Percentiles rank a stretch among this genome's conserved stretches.
Evolutionary conservation across 768 basidiomycete genomes (phyloP).

Genomic region (Fomitopsis pulvina): DNA sequence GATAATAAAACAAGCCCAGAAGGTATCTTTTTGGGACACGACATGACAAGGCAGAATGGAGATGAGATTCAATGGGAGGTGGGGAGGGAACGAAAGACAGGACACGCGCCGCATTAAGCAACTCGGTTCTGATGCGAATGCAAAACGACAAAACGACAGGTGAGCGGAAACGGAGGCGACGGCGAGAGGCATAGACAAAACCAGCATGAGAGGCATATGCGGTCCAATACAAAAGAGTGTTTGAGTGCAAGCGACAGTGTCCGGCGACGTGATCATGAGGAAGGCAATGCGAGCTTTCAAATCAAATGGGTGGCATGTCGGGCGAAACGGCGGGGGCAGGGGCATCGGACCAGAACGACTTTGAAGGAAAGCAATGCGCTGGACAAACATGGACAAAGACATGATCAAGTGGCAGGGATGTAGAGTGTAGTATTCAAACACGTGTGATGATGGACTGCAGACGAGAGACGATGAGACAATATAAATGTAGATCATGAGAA

Average conservation of each 20-base stretch:
- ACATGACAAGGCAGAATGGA: neutral
- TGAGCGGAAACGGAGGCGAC: neutral
- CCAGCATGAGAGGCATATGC: slow-evolving; percentile 9
- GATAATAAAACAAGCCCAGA: slow-evolving; percentile 4
- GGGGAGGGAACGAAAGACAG: neutral
- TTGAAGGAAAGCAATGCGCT: slow-evolving; percentile 4
- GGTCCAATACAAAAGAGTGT: slow-evolving; percentile 6
- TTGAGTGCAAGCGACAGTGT: slow-evolving; percentile 2
- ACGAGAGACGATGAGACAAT: slow-evolving; percentile 6
- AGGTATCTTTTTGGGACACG: neutral
- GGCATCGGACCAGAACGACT: slow-evolving; percentile 3
- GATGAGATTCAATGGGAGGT: neutral
- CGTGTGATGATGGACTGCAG: slow-evolving; percentile 17
- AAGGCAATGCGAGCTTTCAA: slow-evolving; percentile 4
- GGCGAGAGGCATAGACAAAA: slow-evolving; percentile 9
- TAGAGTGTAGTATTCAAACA: slow-evolving; percentile 20
- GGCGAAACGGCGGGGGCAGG: slow-evolving; percentile 1
- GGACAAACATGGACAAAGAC: slow-evolving; percentile 9
- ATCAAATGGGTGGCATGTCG: slow-evolving; percentile 4
- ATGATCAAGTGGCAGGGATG: slow-evolving; percentile 5
- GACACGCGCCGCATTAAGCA: too few relatives aligned
- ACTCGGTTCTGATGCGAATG: too few relatives aligned
- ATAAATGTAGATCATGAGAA: slow-evolving; percentile 4
- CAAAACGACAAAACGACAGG: neutral
- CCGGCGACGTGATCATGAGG: neutral